These are phyloP conservation scores for Claviceps purpurea DNA, from an alignment of 2,329 filamentous ascomycete species.

Conservation along the genomic window DNA sequence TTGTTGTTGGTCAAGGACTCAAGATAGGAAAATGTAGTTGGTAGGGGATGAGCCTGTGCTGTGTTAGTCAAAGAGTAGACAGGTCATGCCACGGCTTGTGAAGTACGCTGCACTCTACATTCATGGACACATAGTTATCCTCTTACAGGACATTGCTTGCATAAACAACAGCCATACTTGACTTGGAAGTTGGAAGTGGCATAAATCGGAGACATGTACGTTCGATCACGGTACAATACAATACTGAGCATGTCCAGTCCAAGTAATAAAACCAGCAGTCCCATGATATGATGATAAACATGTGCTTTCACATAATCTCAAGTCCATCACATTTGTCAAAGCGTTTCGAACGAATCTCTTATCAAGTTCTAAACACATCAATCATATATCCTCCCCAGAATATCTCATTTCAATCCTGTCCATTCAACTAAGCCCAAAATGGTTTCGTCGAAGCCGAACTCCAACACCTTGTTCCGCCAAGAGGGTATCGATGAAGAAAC, in stretches of 20 bases:
- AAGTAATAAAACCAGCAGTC: too few species aligned
- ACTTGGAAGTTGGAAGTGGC: too few species aligned
- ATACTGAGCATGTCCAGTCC: not conserved
- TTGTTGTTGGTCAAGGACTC: too few species aligned
- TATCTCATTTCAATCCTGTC: conserved; percentile 2
- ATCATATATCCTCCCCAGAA: conserved; percentile 4
- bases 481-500: conserved; percentile 12
- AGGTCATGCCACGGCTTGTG: too few species aligned
- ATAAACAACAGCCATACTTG: too few species aligned
- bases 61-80: too few species aligned
- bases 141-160: too few species aligned
- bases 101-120: too few species aligned
- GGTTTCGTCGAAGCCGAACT: not conserved
- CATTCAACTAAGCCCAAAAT: not conserved
- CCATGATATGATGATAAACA: not conserved
- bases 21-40: too few species aligned
- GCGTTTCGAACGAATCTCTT: not conserved
- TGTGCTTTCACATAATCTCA: not conserved
- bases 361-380: conserved; percentile 4
- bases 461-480: conserved; percentile 1
- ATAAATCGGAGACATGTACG: too few species aligned
- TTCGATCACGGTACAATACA: not conserved
- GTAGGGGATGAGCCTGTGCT: too few species aligned
- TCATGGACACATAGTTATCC: too few species aligned
- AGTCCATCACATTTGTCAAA: not conserved